phyloP scores from a whole-genome alignment of 805 yeast genomes.

The Saccharomycopsis fibuligera region DNA sequence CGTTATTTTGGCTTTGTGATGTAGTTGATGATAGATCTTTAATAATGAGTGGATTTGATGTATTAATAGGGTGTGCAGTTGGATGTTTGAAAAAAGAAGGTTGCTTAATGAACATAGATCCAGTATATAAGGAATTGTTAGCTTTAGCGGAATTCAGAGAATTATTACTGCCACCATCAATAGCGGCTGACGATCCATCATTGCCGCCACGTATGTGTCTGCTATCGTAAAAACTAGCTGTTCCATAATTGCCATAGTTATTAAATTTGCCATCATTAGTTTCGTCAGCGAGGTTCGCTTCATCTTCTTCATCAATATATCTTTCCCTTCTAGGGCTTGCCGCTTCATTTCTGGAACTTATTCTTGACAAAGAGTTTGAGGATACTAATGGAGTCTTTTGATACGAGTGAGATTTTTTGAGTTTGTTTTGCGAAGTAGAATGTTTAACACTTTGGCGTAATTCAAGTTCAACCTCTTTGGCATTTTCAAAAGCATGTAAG shows the following conservation, averaged over 20 bases:
- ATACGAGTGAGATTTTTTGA: no score
- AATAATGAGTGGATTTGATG: constrained; percentile 9
- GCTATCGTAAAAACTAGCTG: background rate
- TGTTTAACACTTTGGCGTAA: constrained; percentile 21
- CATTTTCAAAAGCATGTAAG: constrained; percentile 61
- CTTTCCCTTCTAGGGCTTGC: background rate
- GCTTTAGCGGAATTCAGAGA: background rate
- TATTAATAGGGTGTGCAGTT: background rate
- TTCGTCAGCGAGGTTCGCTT: no score
- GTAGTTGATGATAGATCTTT: no score
- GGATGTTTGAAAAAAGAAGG: background rate
- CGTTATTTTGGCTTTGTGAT: background rate
- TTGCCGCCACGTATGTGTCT: no score
- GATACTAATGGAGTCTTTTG: no score
- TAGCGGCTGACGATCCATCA: constrained; percentile 1
- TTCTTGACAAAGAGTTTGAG: background rate
- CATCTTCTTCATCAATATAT: background rate
- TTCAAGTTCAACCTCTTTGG: constrained; percentile 52
- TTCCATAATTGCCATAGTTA: background rate
- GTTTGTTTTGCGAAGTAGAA: background rate
- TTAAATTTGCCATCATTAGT: no score
- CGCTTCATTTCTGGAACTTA: background rate
- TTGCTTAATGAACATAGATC: background rate
- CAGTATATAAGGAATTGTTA: background rate
- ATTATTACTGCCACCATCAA: background rate